These are phyloP conservation scores for Lojkania enalia DNA, from an alignment of 2,329 filamentous ascomycete genomes.

Conservation along the genomic window DNA sequence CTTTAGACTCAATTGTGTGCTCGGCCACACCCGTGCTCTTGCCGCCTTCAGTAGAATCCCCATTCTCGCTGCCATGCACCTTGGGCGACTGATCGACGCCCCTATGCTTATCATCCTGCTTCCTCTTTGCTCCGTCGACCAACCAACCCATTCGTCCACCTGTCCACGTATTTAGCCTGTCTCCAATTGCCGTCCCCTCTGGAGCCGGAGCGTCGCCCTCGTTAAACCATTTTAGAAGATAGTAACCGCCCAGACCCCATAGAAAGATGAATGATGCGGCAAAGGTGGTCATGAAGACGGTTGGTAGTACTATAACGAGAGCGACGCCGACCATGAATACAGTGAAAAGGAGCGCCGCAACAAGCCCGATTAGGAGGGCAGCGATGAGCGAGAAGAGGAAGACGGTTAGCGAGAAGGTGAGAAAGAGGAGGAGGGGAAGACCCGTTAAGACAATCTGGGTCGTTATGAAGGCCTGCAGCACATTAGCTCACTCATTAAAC, in stretches of 20 bases:
- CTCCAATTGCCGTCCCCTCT: slow-evolving; percentile 44
- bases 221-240: slow-evolving; percentile 50
- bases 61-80: slow-evolving; percentile 4
- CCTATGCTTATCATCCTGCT: slow-evolving; percentile 6
- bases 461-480: slow-evolving; percentile 65
- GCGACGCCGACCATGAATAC: slow-evolving; percentile 70
- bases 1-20: slow-evolving; percentile 6
- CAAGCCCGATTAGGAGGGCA: slow-evolving; percentile 58
- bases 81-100: slow-evolving; percentile 13
- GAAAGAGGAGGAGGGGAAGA: slow-evolving; percentile 70
- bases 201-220: slow-evolving; percentile 28
- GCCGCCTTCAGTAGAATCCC: not conserved
- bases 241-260: slow-evolving; percentile 61
- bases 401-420: slow-evolving; percentile 65
- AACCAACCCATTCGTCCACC: slow-evolving; percentile 44
- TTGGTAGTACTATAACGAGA: slow-evolving; percentile 68
- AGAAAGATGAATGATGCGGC: slow-evolving; percentile 66
- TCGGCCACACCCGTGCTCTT: slow-evolving; percentile 6
- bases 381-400: slow-evolving; percentile 64
- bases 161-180: slow-evolving; percentile 46
- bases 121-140: slow-evolving; percentile 27
- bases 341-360: slow-evolving; percentile 62
- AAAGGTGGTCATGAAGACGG: slow-evolving; percentile 66
- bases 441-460: slow-evolving; percentile 67
- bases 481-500: not conserved